Base-by-base conservation (phyloP, 192 early-diverging fungal genomes). In the Coemansia sp. region DNA sequence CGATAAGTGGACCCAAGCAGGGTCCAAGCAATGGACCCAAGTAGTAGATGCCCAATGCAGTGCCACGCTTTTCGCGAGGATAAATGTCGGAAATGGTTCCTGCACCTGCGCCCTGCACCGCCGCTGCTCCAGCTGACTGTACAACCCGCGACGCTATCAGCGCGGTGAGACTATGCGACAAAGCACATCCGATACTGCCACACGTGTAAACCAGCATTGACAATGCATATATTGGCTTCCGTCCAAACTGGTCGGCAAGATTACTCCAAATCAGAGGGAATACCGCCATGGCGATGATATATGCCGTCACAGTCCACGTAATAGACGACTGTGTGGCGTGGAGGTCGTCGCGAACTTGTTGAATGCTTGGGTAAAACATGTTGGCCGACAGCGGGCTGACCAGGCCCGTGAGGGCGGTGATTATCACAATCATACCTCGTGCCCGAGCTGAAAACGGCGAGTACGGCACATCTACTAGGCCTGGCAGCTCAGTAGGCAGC, bases 181-280 rank as follows among this genome's bases (percentile, higher is more conserved):
- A 65, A 7, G 82, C 84, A 11, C 84, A 86, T 14, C 77, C 82
- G 19, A 84, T 67, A 63, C 81, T 86, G 39, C 80, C 80, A 13
- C 75, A 67, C 16, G 66, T 67, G 62, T 69, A 87, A 0, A 86
- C 40, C 11, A 85, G 57, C 70, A 84, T 75, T 13, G 84, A 80
- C 10, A 69, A 1, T 19, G 68, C 74, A 46, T 86, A 86, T 8
- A 86, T 72, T 0, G 67, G 69, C 40, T 80, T 82, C 13, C 87
- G 78, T 3, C 87, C 87, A 38, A 80, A 78, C 10, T 65, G 57
- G 66, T 88, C 87, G 0, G 85, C 78, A 11, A 87, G 62, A 49
- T 85, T 83, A 44, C 76, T 86, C 80, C 86, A 87, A 14, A 88
- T 3, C 0, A 88, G 70, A 13, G 87, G 87, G n/a, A 80, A 80